Base-by-base conservation (phyloP, 73 alveolate genomes). In the Halteria grandinella region DNA sequence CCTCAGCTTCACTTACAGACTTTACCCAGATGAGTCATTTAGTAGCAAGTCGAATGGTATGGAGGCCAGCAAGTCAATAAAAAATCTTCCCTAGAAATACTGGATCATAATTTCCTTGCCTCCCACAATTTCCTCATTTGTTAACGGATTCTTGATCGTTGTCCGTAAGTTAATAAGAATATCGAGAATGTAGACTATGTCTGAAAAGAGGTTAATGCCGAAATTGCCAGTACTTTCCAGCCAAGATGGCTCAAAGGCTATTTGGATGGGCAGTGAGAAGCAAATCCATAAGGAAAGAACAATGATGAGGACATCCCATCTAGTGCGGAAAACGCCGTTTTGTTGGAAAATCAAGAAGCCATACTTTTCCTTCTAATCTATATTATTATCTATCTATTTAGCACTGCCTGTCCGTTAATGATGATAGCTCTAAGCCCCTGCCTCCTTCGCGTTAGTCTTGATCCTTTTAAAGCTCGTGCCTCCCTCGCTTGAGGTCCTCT, bases 251-350 rank as follows among this genome's bases (percentile, higher is more conserved):
- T 66, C 80, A 55, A 88, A 88, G 15, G 95, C 85, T 6, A 83
- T 85, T 14, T 64, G 66, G 29, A 83, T 75, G 25, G 95, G 95
- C 10, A 83, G 59, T 17, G 88, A 48, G 36, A 82, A 6, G 39
- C 90, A 63, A 44, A 72, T 75, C 49, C 66, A 87, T 20, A 69
- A 20, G n/a, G 89, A 81, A 6, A 87, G 80, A 15, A 49, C 55
- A 14, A 87, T 80, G 17, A 87, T 58, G 41, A 83, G 63, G 10
- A 87, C 17, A 49, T 89, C 95, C 97, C 97, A 91, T n/a, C n/a
- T n/a, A n/a, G n/a, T n/a, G n/a, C n/a, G n/a, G n/a, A n/a, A n/a
- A n/a, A n/a, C n/a, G n/a, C n/a, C n/a, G n/a, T n/a, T n/a, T n/a
- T n/a, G n/a, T n/a, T n/a, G n/a, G n/a, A n/a, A n/a, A n/a, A n/a